Evolutionary conservation across 2,329 filamentous ascomycete genomes (phyloP).

Genomic region (Dactylellina drechsleri): DNA sequence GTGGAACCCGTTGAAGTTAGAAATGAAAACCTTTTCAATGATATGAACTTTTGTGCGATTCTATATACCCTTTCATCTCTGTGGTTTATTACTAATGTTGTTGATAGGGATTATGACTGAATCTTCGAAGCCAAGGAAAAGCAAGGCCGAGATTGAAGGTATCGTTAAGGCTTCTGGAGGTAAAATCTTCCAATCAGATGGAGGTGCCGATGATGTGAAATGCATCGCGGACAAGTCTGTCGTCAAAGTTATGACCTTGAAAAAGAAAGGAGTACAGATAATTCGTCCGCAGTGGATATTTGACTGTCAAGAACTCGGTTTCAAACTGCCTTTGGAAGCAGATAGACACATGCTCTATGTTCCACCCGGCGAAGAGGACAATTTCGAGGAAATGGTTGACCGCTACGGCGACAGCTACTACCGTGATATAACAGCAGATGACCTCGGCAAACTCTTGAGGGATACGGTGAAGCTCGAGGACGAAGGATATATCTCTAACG

Average conservation of each 20-base stretch:
- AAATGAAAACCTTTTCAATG: slow-evolving; percentile 53
- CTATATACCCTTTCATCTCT: background rate
- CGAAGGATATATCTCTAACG: slow-evolving; percentile 31
- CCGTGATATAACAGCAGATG: slow-evolving; percentile 69
- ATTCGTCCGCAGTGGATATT: slow-evolving; percentile 83
- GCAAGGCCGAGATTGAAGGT: slow-evolving; percentile 81
- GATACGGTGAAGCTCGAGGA: slow-evolving; percentile 41
- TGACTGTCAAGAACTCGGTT: slow-evolving; percentile 75
- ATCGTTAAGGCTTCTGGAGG: slow-evolving; percentile 87
- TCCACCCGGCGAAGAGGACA: slow-evolving; percentile 70
- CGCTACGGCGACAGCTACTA: slow-evolving; percentile 84
- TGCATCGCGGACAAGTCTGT: slow-evolving; percentile 79
- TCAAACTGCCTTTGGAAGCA: slow-evolving; percentile 72
- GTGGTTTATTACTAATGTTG: slow-evolving; percentile 36
- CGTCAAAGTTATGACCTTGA: slow-evolving; percentile 83
- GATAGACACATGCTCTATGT: slow-evolving; percentile 72
- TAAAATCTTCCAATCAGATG: slow-evolving; percentile 77
- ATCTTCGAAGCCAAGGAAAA: slow-evolving; percentile 74
- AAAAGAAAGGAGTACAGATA: slow-evolving; percentile 75
- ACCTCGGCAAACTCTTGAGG: slow-evolving; percentile 40
- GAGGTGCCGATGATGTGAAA: slow-evolving; percentile 71
- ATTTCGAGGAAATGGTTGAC: slow-evolving; percentile 74
- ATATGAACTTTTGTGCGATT: slow-evolving; percentile 56
- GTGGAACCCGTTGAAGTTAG: slow-evolving; percentile 63
- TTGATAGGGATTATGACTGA: slow-evolving; percentile 76